A percentile compares a stretch with the other conserved stretches of the same genome.
Evolutionary conservation across 1,284 basidiomycete species (phyloP).

Genomic region (Lentinula novae-zelandiae): DNA sequence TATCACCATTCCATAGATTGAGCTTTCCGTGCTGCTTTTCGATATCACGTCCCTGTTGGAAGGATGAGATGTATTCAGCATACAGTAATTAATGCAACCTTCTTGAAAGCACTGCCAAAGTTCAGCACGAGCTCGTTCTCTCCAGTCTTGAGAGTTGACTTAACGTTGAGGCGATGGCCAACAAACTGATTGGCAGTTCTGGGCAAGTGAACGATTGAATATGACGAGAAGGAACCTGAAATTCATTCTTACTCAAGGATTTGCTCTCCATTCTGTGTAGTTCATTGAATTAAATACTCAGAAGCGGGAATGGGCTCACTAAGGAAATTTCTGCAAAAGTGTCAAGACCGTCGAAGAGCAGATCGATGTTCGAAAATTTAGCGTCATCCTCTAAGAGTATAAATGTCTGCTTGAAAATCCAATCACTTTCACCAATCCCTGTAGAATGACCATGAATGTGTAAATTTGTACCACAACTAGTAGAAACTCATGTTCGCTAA

Average conservation of each 20-base stretch:
- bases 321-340: slow-evolving; percentile 73
- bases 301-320: slow-evolving; percentile 38
- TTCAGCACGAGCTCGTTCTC: slow-evolving; percentile 65
- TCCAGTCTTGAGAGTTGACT: slow-evolving; percentile 50
- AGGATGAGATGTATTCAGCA: neutral
- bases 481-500: slow-evolving; percentile 15
- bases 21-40: slow-evolving; percentile 61
- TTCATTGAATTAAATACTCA: slow-evolving; percentile 1
- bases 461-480: neutral
- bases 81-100: slow-evolving; percentile 36
- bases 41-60: slow-evolving; percentile 54
- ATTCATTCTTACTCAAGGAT: slow-evolving; percentile 52
- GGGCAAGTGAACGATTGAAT: neutral
- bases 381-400: slow-evolving; percentile 46
- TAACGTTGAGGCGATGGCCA: slow-evolving; percentile 58
- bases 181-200: slow-evolving; percentile 81
- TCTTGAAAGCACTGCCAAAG: slow-evolving; percentile 75
- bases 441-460: slow-evolving; percentile 7
- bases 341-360: slow-evolving; percentile 87
- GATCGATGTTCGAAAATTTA: slow-evolving; percentile 50
- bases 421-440: slow-evolving; percentile 87
- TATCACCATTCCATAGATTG: slow-evolving; percentile 83
- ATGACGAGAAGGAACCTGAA: neutral
- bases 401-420: slow-evolving; percentile 79
- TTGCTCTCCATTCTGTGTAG: slow-evolving; percentile 59